Conservation (phyloP, 306 rosid genomes). For the Cicer yamashitae region DNA sequence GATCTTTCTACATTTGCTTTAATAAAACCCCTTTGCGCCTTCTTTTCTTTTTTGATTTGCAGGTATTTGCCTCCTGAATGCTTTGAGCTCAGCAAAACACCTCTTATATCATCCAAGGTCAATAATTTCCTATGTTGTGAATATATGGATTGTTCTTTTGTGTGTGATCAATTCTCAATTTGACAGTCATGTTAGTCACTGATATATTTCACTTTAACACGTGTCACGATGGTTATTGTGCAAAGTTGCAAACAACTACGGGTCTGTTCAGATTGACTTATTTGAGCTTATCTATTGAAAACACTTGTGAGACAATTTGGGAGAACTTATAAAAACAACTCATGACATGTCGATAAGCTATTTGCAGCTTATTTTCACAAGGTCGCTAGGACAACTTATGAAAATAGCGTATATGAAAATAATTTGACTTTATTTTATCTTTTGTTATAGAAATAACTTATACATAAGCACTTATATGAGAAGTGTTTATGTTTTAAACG, state of each 20-base stretch:
- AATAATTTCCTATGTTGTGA: conserved; percentile 6
- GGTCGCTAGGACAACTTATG: too few relatives aligned
- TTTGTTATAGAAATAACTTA: too few relatives aligned
- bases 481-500: too few relatives aligned
- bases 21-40: conserved; percentile 7
- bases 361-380: too few relatives aligned
- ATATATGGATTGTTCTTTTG: conserved; percentile 4
- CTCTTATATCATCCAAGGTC: conserved; percentile 98
- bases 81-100: conserved; percentile 90
- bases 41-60: conserved; percentile 39
- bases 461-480: too few relatives aligned
- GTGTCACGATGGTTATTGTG: conserved; percentile 29
- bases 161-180: background rate
- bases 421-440: too few relatives aligned
- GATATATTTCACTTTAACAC: conserved; percentile 13
- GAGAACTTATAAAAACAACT: too few relatives aligned
- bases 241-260: conserved; percentile 29
- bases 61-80: conserved; percentile 99
- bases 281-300: too few relatives aligned
- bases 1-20: conserved; percentile 11
- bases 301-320: too few relatives aligned
- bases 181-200: background rate
- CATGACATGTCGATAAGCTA: too few relatives aligned
- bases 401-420: too few relatives aligned
- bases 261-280: too few relatives aligned